Conservation (phyloP, 2,329 filamentous ascomycete species). For the Neofusicoccum parvum region DNA sequence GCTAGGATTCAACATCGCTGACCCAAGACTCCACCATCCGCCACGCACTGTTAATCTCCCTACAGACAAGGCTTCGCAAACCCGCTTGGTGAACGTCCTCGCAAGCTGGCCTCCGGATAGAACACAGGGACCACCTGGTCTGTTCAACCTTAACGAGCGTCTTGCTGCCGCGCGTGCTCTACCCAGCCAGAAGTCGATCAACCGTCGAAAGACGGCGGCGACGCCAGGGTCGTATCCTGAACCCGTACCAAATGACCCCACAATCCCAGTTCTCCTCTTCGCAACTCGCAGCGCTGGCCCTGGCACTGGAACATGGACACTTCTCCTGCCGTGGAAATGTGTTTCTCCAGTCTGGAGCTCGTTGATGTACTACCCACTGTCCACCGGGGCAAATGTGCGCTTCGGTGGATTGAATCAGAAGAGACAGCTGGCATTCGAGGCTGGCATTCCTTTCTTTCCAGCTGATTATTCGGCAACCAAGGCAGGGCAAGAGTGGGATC, state of each 20-base stretch:
- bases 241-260: constrained; percentile 64
- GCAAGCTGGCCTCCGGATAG: constrained; percentile 69
- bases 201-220: constrained; percentile 69
- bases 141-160: constrained; percentile 72
- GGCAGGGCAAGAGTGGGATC: constrained; percentile 78
- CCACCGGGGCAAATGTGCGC: constrained; percentile 75
- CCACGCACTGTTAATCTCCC: constrained; percentile 54
- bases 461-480: constrained; percentile 79
- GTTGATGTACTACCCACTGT: constrained; percentile 79
- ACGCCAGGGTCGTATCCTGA: constrained; percentile 65
- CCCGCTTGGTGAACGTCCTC: constrained; percentile 60
- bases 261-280: constrained; percentile 75
- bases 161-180: constrained; percentile 67
- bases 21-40: constrained; percentile 80
- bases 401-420: constrained; percentile 82
- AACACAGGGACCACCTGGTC: constrained; percentile 47
- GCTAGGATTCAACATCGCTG: constrained; percentile 71
- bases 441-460: constrained; percentile 78
- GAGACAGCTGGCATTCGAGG: constrained; percentile 80
- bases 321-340: constrained; percentile 89
- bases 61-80: constrained; percentile 30
- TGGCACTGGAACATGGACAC: constrained; percentile 72
- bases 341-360: constrained; percentile 84
- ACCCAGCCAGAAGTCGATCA: constrained; percentile 76
- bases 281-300: constrained; percentile 59